Base-by-base conservation (phyloP, 345 rosid genomes). In the Cardamine chenopodiifolia region DNA sequence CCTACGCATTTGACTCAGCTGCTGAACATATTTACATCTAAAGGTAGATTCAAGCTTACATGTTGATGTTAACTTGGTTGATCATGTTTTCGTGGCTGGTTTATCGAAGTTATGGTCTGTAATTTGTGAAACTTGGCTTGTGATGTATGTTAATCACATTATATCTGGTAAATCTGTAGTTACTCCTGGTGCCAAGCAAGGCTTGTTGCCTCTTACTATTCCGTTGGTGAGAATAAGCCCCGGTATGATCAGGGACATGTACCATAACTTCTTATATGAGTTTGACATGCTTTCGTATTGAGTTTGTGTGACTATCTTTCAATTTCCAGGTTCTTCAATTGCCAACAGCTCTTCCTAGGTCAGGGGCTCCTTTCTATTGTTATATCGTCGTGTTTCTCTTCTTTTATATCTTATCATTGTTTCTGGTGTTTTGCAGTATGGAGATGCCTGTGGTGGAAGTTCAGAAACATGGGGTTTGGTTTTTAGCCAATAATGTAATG, bases 381-480 rank as follows among this genome's bases (percentile, higher is more conserved):
- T n/a, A 31, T 6, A 54, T 42, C 3, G 28, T 64, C 37, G 7
- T 35, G 28, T 20, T 28, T 69, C 20, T 40, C 45, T 71, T 40
- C 12, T 58, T 49, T 23, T 26, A 5, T 52, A 54, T 29, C 66
- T 62, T 71, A 57, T 65, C 32, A 31, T 56, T 70, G 49, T 37
- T 64, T 68, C 59, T 40, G 73, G 32, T 73, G 73, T 60, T 60
- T 66, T 66, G 61, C 82, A 89, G 97, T 80, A 83, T 86, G 93
- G 97, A 90, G 82, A 86, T 90, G 90, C 97, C 92, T n/a, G 89
- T 90, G 48, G 93, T 93, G 62, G 92, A 90, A 77, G 88, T 88
- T 57, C 80, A 66, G 66, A 85, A 84, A 76, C 85, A 90, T 79
- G 89, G 98, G 45, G 90, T 89, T 70, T 89, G 89, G 93, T 87